Percentiles rank a stretch among this genome's conserved stretches.
phyloP scores from a whole-genome alignment of 2,329 filamentous ascomycete genomes.

The Aspergillus ochraceoroseus region DNA sequence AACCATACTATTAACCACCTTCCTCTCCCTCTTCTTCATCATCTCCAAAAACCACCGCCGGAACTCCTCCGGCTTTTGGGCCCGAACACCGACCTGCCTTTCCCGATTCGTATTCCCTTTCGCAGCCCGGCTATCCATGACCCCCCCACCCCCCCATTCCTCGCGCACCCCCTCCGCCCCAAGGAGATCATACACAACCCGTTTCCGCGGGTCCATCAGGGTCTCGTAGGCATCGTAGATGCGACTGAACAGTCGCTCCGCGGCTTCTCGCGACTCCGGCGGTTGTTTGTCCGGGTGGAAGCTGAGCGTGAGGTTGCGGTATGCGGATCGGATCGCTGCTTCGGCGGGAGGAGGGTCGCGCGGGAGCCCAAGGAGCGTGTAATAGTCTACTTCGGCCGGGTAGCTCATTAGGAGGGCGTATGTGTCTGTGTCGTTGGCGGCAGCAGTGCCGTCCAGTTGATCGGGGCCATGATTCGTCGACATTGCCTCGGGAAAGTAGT shows the following conservation, averaged over 20 bases:
- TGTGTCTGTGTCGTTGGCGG: slow-evolving; percentile 15
- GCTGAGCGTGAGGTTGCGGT: slow-evolving; percentile 40
- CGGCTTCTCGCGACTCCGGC: slow-evolving; percentile 34
- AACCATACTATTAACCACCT: slow-evolving; percentile 36
- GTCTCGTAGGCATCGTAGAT: slow-evolving; percentile 43
- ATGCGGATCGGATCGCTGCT: slow-evolving; percentile 43
- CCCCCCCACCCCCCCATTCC: slow-evolving; percentile 36
- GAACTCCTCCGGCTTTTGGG: slow-evolving; percentile 40
- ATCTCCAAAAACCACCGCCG: slow-evolving; percentile 39
- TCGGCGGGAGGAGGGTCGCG: slow-evolving; percentile 40
- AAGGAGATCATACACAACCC: slow-evolving; percentile 42
- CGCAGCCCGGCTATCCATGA: too few relatives aligned
- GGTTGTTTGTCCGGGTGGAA: slow-evolving; percentile 47
- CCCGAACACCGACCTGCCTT: slow-evolving; percentile 36
- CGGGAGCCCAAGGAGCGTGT: slow-evolving; percentile 40
- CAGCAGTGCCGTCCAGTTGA: background rate
- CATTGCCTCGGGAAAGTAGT: too few relatives aligned
- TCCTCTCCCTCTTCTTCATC: slow-evolving; percentile 41
- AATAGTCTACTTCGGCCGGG: slow-evolving; percentile 40
- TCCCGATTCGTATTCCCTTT: slow-evolving; percentile 25
- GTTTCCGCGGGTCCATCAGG: slow-evolving; percentile 40
- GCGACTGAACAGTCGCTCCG: slow-evolving; percentile 36
- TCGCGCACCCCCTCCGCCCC: slow-evolving; percentile 39
- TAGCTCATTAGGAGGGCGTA: slow-evolving; percentile 28
- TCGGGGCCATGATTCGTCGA: too few relatives aligned